These are phyloP conservation scores for Spatholobus suberectus DNA, from an alignment of 306 rosid genomes.

Conservation along the genomic window DNA sequence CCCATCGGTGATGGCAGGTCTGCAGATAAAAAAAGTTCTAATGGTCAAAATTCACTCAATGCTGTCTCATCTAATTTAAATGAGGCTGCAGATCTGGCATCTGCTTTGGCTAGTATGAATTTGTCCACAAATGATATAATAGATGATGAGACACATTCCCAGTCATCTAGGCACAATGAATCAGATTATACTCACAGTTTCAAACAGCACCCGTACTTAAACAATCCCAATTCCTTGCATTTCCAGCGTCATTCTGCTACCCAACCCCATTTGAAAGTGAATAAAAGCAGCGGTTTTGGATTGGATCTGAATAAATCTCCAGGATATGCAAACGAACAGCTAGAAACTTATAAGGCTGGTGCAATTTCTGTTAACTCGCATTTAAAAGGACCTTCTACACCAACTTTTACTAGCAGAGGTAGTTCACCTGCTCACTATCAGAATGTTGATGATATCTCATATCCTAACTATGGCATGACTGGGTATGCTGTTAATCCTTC, in stretches of 20 bases:
- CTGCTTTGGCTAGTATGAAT: conserved; percentile 79
- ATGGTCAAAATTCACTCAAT: conserved; percentile 71
- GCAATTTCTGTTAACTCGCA: conserved; percentile 56
- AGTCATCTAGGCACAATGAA: conserved; percentile 56
- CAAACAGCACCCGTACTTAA: conserved; percentile 60
- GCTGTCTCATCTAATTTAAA: conserved; percentile 60
- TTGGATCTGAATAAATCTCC: conserved; percentile 53
- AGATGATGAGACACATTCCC: conserved; percentile 62
- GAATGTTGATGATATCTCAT: conserved; percentile 64
- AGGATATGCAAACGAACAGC: conserved; percentile 53
- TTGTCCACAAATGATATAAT: conserved; percentile 64
- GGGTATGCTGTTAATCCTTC: conserved; percentile 78
- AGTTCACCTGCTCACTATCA: conserved; percentile 66
- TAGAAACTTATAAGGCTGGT: conserved; percentile 58
- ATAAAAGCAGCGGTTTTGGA: conserved; percentile 57
- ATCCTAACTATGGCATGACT: conserved; percentile 67
- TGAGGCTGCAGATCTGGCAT: conserved; percentile 75
- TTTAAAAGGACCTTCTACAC: conserved; percentile 65
- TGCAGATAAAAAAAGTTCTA: conserved; percentile 64
- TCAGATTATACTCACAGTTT: conserved; percentile 42
- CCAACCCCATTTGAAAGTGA: conserved; percentile 56
- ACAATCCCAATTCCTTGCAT: conserved; percentile 67
- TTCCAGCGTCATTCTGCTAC: conserved; percentile 45
- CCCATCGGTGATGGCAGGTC: conserved; percentile 95
- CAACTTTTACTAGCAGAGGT: conserved; percentile 66